Conservation (phyloP, 139 green algal species). For the Ostreobium quekettii region DNA sequence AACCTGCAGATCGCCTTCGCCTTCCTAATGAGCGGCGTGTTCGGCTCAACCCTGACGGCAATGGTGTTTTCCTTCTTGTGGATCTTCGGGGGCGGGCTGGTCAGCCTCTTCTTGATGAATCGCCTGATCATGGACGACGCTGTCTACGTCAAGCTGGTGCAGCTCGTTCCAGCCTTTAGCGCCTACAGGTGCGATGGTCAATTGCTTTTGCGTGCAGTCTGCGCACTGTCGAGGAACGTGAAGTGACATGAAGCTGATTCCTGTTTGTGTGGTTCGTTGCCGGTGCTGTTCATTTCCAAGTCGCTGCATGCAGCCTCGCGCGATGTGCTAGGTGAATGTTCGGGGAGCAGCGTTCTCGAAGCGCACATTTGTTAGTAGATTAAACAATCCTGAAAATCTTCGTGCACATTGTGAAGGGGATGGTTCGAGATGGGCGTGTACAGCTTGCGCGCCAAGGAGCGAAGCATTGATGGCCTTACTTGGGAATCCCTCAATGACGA, state of each 20-base stretch:
- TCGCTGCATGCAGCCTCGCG: too few species aligned
- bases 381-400: too few species aligned
- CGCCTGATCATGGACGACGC: neutral
- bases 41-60: slow-evolving; percentile 32
- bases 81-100: slow-evolving; percentile 34
- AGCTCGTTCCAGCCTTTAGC: slow-evolving; percentile 1
- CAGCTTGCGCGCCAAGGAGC: neutral
- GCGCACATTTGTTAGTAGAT: too few species aligned
- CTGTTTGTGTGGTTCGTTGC: too few species aligned
- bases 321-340: too few species aligned
- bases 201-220: too few species aligned
- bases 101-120: neutral
- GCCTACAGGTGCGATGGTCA: neutral
- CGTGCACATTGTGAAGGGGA: slow-evolving; percentile 10
- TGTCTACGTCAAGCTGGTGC: neutral
- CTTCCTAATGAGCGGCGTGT: slow-evolving; percentile 47
- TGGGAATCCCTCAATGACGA: slow-evolving; percentile 45
- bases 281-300: too few species aligned
- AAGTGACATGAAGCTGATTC: too few species aligned
- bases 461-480: slow-evolving; percentile 43
- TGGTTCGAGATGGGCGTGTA: slow-evolving; percentile 16
- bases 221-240: neutral
- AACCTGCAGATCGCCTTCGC: slow-evolving; percentile 48
- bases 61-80: slow-evolving; percentile 36
- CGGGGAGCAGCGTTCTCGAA: too few species aligned